A percentile compares a stretch with the other conserved stretches of the same genome.
Evolutionary conservation across 1,139 yeast genomes (phyloP).

Genomic region (Protomyces macrosporus): DNA sequence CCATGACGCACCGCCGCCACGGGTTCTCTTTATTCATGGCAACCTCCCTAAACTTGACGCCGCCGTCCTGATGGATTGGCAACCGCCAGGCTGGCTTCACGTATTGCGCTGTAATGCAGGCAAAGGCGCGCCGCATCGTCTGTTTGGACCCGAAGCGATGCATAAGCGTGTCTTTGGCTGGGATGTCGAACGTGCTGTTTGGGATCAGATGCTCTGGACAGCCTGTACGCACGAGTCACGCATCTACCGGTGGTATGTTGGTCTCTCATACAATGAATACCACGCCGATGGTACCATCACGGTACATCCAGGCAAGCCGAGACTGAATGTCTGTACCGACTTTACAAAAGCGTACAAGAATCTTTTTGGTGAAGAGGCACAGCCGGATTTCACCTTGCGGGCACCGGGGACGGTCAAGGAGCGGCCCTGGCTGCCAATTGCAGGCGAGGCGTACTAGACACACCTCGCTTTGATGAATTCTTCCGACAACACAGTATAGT

Average conservation of each 20-base stretch:
- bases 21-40: conserved; percentile 12
- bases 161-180: conserved; percentile 2
- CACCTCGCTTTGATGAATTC: background rate
- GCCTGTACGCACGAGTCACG: conserved; percentile 2
- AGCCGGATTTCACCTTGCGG: background rate
- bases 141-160: conserved; percentile 1
- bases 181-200: conserved; percentile 9
- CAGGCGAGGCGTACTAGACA: background rate
- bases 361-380: background rate
- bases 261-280: background rate
- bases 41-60: conserved; percentile 14
- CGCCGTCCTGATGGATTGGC: conserved; percentile 1
- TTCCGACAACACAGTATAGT: no score
- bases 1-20: conserved; percentile 2
- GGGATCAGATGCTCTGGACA: conserved; percentile 20
- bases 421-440: background rate
- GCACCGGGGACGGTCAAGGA: background rate
- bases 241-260: conserved; percentile 9
- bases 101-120: conserved; percentile 7
- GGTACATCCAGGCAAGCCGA: background rate
- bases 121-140: conserved; percentile 12
- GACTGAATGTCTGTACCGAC: background rate
- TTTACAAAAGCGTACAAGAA: background rate
- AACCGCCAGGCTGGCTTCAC: conserved; percentile 2
- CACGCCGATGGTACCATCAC: background rate